Evolutionary conservation across 2,329 filamentous ascomycete genomes (phyloP).

Genomic region (Verticillium zaregamsianum): DNA sequence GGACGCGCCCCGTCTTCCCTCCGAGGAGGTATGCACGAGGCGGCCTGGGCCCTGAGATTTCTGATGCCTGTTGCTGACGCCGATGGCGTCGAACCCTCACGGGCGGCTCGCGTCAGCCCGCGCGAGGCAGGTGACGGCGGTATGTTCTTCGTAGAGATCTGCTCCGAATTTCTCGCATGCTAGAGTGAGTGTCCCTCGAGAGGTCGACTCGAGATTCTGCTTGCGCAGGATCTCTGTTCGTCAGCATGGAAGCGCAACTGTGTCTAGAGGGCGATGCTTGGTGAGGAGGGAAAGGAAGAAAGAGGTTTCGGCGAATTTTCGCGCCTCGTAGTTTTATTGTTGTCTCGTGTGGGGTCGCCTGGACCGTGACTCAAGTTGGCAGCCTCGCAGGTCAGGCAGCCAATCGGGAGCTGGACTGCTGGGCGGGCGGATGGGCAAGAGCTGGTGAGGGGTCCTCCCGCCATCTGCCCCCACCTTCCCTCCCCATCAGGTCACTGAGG

Average conservation of each 20-base stretch:
- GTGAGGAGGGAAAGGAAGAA: constrained; percentile 33
- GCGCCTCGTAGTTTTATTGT: constrained; percentile 5
- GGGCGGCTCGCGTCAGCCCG: constrained; percentile 58
- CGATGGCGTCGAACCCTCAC: constrained; percentile 81
- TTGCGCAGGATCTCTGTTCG: constrained; percentile 57
- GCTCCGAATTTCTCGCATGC: constrained; percentile 99
- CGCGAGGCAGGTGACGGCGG: constrained; percentile 31
- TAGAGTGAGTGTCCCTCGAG: constrained; percentile 15
- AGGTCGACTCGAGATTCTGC: constrained; percentile 19
- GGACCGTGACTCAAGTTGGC: constrained; percentile 5
- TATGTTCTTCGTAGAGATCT: constrained; percentile 64
- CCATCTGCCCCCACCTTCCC: background rate
- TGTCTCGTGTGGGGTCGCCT: constrained; percentile 7
- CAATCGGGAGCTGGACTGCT: constrained; percentile 6
- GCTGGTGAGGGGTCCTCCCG: background rate
- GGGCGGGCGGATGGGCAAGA: background rate
- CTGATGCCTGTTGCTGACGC: constrained; percentile 90
- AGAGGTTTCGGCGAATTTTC: constrained; percentile 1
- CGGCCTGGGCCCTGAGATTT: constrained; percentile 64
- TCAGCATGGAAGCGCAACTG: constrained; percentile 94
- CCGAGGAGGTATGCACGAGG: constrained; percentile 16
- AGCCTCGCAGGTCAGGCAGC: constrained; percentile 13
- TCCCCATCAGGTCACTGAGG: background rate
- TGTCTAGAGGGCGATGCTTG: constrained; percentile 74
- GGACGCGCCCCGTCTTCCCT: constrained; percentile 25